These are phyloP conservation scores for Alternaria triticimaculans DNA, from an alignment of 2,329 filamentous ascomycete species.

Conservation along the genomic window DNA sequence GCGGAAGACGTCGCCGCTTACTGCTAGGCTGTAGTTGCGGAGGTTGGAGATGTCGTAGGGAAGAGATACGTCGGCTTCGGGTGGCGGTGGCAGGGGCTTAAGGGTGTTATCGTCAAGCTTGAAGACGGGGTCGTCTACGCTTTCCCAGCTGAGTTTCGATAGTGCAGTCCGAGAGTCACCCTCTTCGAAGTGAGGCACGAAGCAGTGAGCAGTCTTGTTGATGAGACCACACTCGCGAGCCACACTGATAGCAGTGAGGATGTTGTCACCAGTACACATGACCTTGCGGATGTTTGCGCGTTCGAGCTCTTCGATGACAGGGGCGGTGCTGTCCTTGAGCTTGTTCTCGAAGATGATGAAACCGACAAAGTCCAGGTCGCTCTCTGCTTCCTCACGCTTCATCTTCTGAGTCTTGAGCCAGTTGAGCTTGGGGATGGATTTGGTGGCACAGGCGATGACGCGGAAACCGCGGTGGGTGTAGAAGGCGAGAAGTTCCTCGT, in stretches of 20 bases:
- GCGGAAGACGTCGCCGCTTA: constrained; percentile 92
- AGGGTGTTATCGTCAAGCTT: constrained; percentile 81
- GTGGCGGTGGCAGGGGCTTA: constrained; percentile 74
- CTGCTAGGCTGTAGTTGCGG: constrained; percentile 84
- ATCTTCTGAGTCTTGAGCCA: constrained; percentile 97
- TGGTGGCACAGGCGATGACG: constrained; percentile 93
- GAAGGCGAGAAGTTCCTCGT: constrained; percentile 84
- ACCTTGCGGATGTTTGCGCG: constrained; percentile 85
- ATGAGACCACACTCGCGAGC: constrained; percentile 88
- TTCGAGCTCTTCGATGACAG: constrained; percentile 80
- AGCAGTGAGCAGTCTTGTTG: constrained; percentile 82
- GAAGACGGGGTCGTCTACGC: constrained; percentile 84
- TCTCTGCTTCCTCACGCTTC: constrained; percentile 84
- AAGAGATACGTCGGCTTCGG: constrained; percentile 78
- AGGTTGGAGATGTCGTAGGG: constrained; percentile 84
- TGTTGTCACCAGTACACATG: constrained; percentile 99
- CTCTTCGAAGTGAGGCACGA: constrained; percentile 85
- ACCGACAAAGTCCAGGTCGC: constrained; percentile 82
- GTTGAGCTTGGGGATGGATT: constrained; percentile 83
- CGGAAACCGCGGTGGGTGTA: constrained; percentile 97
- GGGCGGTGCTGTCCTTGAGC: constrained; percentile 83
- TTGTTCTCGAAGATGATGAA: constrained; percentile 99
- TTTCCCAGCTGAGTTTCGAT: constrained; percentile 84
- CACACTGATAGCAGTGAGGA: constrained; percentile 94
- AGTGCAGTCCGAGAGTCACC: constrained; percentile 77